Evolutionary conservation across 2,329 filamentous ascomycete species (phyloP).

Genomic region (Colletotrichum siamense): DNA sequence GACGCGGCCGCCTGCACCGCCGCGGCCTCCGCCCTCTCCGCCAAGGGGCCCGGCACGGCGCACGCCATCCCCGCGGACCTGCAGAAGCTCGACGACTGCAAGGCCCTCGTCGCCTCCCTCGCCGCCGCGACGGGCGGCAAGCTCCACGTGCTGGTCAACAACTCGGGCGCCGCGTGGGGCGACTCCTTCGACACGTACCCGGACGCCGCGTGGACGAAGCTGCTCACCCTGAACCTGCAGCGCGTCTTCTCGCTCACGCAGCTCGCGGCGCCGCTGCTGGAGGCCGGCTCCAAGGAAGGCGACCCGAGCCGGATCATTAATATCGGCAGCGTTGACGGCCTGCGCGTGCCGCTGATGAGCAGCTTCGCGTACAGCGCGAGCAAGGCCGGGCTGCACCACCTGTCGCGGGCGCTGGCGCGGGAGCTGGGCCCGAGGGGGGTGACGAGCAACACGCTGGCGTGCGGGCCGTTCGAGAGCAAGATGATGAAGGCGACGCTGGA

Average conservation of each 20-base stretch:
- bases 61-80: constrained; percentile 68
- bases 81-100: constrained; percentile 62
- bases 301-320: constrained; percentile 67
- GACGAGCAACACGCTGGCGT: constrained; percentile 73
- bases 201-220: constrained; percentile 61
- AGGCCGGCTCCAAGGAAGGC: constrained; percentile 32
- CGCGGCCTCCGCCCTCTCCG: constrained; percentile 62
- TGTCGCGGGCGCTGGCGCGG: constrained; percentile 63
- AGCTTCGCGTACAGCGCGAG: constrained; percentile 66
- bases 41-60: constrained; percentile 55
- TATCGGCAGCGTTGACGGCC: constrained; percentile 68
- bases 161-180: constrained; percentile 70
- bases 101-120: constrained; percentile 58
- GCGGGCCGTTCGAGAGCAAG: constrained; percentile 73
- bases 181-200: constrained; percentile 65
- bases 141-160: constrained; percentile 70
- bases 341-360: constrained; percentile 63
- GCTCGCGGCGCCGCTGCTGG: constrained; percentile 62
- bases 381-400: constrained; percentile 71
- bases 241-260: constrained; percentile 73
- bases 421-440: constrained; percentile 65
- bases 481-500: constrained; percentile 71
- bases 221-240: constrained; percentile 70
- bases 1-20: constrained; percentile 62
- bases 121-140: constrained; percentile 48